These are phyloP conservation scores for Phalaenopsis hybrid DNA, from an alignment of 116 monocot species.

Conservation along the genomic window DNA sequence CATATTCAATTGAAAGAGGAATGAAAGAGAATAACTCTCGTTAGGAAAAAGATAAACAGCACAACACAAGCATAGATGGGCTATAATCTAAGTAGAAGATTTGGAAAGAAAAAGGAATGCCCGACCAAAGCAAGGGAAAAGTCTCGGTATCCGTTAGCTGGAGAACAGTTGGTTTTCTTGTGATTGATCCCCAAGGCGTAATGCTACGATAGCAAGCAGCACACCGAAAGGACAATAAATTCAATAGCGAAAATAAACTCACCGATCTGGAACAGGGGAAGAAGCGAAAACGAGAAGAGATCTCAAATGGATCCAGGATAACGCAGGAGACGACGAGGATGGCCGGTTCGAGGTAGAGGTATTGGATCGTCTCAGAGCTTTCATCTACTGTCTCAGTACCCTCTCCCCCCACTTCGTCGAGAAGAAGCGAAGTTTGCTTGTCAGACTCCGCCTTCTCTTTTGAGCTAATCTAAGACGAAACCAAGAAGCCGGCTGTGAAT, in stretches of 20 bases:
- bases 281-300: conserved; percentile 43
- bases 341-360: conserved; percentile 26
- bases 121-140: neutral
- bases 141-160: neutral
- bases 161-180: neutral
- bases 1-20: neutral
- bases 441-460: neutral
- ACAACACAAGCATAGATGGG: neutral
- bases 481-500: neutral
- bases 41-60: neutral
- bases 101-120: neutral
- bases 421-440: neutral
- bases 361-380: conserved; percentile 36
- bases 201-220: neutral
- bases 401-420: neutral
- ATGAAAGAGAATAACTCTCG: neutral
- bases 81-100: neutral
- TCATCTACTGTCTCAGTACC: conserved; percentile 21
- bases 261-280: conserved; percentile 29
- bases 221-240: neutral
- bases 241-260: conserved; percentile 2
- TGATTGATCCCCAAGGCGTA: neutral
- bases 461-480: neutral
- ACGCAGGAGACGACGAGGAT: conserved; percentile 22
- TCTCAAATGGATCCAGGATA: conserved; percentile 51